These are phyloP conservation scores for Pyrenula aspistea DNA, from an alignment of 495 filamentous ascomycete genomes.

Conservation along the genomic window DNA sequence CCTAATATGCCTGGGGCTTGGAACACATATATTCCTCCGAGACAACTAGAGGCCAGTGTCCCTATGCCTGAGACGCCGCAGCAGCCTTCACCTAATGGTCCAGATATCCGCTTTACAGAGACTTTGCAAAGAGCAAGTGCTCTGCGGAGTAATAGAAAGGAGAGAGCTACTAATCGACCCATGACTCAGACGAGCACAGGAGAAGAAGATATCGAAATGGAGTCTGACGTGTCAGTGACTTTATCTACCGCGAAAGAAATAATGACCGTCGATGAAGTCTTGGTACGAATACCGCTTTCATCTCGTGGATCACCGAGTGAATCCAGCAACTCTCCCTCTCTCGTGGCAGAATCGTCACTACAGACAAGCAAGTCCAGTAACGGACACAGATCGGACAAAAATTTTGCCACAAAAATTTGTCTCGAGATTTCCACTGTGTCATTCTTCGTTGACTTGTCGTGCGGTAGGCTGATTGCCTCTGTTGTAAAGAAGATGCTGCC, in stretches of 20 bases:
- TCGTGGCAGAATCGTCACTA: neutral
- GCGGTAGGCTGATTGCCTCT: neutral
- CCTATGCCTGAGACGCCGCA: neutral
- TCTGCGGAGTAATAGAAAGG: neutral
- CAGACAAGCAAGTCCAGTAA: neutral
- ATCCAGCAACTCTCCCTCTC: neutral
- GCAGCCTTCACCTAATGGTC: too few species aligned
- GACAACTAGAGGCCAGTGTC: neutral
- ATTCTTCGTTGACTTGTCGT: neutral
- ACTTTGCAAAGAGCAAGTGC: neutral
- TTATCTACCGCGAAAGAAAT: neutral
- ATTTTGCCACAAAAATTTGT: neutral
- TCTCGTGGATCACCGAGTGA: neutral
- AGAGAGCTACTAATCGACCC: neutral
- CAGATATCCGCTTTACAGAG: neutral
- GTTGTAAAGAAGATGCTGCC: neutral
- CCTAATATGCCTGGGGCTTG: slow-evolving; percentile 48
- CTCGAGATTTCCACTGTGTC: neutral
- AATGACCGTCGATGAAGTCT: neutral
- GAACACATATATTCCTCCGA: slow-evolving; percentile 17
- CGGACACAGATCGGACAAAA: neutral
- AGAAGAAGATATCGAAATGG: neutral
- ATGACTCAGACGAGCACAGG: neutral
- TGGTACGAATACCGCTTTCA: neutral
- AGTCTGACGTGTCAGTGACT: neutral